Percentiles rank a stretch among this genome's conserved stretches.
Conservation (phyloP, 148 eudicot species). For the Persicaria maculosa region DNA sequence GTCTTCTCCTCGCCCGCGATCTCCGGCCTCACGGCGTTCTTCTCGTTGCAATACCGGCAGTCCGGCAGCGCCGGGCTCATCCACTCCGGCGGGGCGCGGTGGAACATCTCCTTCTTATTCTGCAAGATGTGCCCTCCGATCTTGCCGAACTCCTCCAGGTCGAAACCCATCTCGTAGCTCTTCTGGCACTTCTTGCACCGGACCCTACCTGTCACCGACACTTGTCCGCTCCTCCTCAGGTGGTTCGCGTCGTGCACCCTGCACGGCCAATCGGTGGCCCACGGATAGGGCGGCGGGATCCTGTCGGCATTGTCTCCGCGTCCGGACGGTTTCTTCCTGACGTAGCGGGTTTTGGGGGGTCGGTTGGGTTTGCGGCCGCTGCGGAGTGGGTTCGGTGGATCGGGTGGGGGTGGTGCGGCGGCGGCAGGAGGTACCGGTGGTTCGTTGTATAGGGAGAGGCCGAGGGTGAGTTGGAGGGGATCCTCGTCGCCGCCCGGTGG, state of each 20-base stretch:
- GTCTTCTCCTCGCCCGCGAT: constrained; percentile 18
- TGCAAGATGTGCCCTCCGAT: background rate
- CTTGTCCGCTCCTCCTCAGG: background rate
- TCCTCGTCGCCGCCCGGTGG: background rate
- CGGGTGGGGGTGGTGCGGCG: background rate
- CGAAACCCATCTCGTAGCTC: constrained; percentile 14
- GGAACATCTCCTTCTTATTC: constrained; percentile 5
- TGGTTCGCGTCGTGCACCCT: constrained; percentile 22
- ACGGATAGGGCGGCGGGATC: constrained; percentile 36
- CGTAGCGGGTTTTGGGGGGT: background rate
- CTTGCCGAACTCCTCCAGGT: constrained; percentile 9
- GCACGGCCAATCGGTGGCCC: constrained; percentile 57
- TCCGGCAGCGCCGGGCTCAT: constrained; percentile 10
- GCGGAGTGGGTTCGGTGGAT: background rate
- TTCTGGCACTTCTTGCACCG: constrained; percentile 21
- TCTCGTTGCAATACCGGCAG: constrained; percentile 20
- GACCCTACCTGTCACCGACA: constrained; percentile 13
- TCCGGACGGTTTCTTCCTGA: background rate
- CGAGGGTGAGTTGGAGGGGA: background rate
- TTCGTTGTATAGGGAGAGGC: background rate
- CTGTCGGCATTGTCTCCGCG: background rate
- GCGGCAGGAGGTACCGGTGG: background rate
- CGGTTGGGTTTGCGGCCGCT: background rate
- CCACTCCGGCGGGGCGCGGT: constrained; percentile 19
- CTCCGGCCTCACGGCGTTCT: constrained; percentile 17